These are phyloP conservation scores for Elasticomyces elasticus DNA, from an alignment of 495 filamentous ascomycete species.

Conservation along the genomic window DNA sequence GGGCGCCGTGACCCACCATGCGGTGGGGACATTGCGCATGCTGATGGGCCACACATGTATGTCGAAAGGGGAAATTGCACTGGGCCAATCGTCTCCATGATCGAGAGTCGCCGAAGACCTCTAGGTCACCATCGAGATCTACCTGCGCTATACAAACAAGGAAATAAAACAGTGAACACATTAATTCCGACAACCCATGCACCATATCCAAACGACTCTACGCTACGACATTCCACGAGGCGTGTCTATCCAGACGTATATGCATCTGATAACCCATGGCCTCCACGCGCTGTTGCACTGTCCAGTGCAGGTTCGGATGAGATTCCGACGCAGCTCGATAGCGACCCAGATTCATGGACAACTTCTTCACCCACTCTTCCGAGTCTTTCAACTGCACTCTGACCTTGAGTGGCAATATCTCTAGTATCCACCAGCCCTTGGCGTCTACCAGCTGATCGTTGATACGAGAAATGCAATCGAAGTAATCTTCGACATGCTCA, in stretches of 20 bases:
- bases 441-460: slow-evolving; percentile 28
- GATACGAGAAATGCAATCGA: slow-evolving; percentile 27
- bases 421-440: slow-evolving; percentile 34
- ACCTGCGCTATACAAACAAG: not conserved
- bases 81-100: not conserved
- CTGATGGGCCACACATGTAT: no score
- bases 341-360: slow-evolving; percentile 28
- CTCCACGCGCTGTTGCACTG: slow-evolving; percentile 15
- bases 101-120: not conserved
- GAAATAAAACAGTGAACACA: not conserved
- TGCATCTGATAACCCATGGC: not conserved
- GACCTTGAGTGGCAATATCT: slow-evolving; percentile 34
- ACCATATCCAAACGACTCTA: not conserved
- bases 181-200: not conserved
- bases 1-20: no score
- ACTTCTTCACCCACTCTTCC: slow-evolving; percentile 27
- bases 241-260: not conserved
- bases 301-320: slow-evolving; percentile 36
- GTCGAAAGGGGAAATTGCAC: not conserved
- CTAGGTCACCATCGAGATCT: not conserved
- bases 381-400: slow-evolving; percentile 17
- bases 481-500: slow-evolving; percentile 32
- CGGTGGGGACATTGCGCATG: no score
- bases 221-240: not conserved
- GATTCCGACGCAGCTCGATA: slow-evolving; percentile 25